These are phyloP conservation scores for Akanthomyces dipterigenus DNA, from an alignment of 2,329 filamentous ascomycete genomes.

Conservation along the genomic window DNA sequence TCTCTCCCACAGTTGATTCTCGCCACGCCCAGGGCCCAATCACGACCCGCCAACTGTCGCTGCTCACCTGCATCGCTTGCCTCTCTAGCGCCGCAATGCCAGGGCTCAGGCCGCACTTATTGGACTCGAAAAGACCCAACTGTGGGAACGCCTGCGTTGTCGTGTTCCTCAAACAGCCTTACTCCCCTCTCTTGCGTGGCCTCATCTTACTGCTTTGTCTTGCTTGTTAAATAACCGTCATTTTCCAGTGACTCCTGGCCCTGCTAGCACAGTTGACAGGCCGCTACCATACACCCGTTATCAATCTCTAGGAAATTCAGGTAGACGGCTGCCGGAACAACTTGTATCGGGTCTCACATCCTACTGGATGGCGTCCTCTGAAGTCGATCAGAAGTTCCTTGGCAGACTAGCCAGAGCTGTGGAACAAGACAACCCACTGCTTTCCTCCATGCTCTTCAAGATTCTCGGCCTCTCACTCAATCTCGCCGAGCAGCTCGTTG, in stretches of 20 bases:
- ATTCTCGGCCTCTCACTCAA: slow-evolving; percentile 86
- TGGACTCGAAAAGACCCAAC: slow-evolving; percentile 7
- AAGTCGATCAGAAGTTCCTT: slow-evolving; percentile 96
- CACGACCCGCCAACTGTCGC: slow-evolving; percentile 30
- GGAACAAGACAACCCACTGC: slow-evolving; percentile 67
- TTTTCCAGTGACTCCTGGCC: slow-evolving; percentile 7
- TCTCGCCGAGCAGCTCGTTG: slow-evolving; percentile 74
- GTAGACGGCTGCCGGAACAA: slow-evolving; percentile 1
- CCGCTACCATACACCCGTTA: background rate
- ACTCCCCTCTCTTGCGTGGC: slow-evolving; percentile 19
- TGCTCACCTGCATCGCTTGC: slow-evolving; percentile 12
- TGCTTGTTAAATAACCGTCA: slow-evolving; percentile 7
- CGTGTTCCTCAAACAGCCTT: background rate
- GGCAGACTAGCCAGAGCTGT: slow-evolving; percentile 80
- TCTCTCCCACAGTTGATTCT: background rate
- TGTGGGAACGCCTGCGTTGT: slow-evolving; percentile 9
- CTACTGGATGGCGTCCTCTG: slow-evolving; percentile 78
- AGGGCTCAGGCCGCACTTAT: slow-evolving; percentile 11
- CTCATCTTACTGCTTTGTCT: slow-evolving; percentile 16
- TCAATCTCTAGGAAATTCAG: background rate
- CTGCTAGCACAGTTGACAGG: slow-evolving; percentile 3
- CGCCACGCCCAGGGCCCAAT: slow-evolving; percentile 21
- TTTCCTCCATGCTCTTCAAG: slow-evolving; percentile 81
- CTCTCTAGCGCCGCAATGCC: slow-evolving; percentile 11
- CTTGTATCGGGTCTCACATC: slow-evolving; percentile 5